Evolutionary conservation across 2,329 filamentous ascomycete genomes (phyloP).

Genomic region (Paracamarosporium sp.): DNA sequence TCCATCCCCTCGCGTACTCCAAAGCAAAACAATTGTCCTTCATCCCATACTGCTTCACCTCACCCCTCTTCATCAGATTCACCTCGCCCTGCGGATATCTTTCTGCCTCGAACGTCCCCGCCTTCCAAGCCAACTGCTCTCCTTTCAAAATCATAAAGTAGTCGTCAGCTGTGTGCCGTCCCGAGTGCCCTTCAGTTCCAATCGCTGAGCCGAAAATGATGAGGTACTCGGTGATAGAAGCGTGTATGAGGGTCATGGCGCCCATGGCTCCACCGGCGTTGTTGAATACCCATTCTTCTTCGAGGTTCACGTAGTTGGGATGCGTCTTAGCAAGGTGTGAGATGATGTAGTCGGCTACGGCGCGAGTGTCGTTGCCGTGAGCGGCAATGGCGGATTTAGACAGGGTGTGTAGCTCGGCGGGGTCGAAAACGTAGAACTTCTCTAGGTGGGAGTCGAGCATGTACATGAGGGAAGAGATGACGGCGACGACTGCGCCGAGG

Average conservation of each 20-base stretch:
- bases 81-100: conserved; percentile 73
- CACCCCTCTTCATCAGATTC: conserved; percentile 74
- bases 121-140: conserved; percentile 75
- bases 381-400: conserved; percentile 68
- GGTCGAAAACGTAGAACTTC: conserved; percentile 76
- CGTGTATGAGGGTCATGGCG: conserved; percentile 88
- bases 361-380: conserved; percentile 77
- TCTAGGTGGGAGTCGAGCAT: conserved; percentile 34
- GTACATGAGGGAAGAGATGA: conserved; percentile 33
- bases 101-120: conserved; percentile 68
- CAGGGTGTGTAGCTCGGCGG: conserved; percentile 71
- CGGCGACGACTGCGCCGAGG: conserved; percentile 30
- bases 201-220: conserved; percentile 63
- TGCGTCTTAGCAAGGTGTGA: conserved; percentile 62
- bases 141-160: conserved; percentile 91
- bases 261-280: conserved; percentile 93
- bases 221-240: conserved; percentile 75
- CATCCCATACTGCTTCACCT: conserved; percentile 85
- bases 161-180: conserved; percentile 89
- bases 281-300: conserved; percentile 90
- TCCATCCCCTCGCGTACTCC: conserved; percentile 87
- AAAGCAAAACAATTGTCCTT: conserved; percentile 77
- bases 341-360: conserved; percentile 74
- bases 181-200: conserved; percentile 87
- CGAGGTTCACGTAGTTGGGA: conserved; percentile 64